A percentile compares a stretch with the other conserved stretches of the same genome.
phyloP scores from a whole-genome alignment of 352 stramenopile species.

The Phytophthora agathidicida region DNA sequence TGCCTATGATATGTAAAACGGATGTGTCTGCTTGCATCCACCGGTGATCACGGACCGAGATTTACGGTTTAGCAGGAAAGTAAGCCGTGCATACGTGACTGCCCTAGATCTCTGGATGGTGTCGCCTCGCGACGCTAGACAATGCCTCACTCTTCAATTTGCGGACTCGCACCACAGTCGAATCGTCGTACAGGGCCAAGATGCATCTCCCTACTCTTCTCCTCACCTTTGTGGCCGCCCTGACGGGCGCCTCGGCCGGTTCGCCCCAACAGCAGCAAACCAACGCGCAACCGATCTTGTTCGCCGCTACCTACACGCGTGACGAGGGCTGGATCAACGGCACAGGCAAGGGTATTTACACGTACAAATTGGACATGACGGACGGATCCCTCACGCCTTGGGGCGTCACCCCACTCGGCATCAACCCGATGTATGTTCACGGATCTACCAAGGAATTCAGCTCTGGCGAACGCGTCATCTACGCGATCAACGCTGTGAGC shows the following conservation, averaged over 20 bases:
- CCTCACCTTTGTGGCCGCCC: slow-evolving; percentile 22
- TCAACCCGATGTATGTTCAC: slow-evolving; percentile 77
- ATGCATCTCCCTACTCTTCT: slow-evolving; percentile 33
- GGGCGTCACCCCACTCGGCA: slow-evolving; percentile 50
- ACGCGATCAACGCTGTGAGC: slow-evolving; percentile 62
- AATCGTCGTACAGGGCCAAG: neutral
- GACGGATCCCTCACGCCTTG: slow-evolving; percentile 45
- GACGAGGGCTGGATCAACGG: slow-evolving; percentile 76
- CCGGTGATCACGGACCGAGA: too few relatives aligned
- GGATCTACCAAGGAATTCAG: slow-evolving; percentile 36
- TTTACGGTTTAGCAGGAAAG: too few relatives aligned
- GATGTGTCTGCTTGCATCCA: slow-evolving; percentile 29
- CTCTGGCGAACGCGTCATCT: slow-evolving; percentile 38
- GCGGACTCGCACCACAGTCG: neutral
- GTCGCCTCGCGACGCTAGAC: neutral
- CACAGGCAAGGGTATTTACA: slow-evolving; percentile 67
- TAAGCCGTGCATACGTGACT: neutral
- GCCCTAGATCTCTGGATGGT: neutral
- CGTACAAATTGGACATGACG: slow-evolving; percentile 54
- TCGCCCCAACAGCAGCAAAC: slow-evolving; percentile 22
- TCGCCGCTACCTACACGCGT: slow-evolving; percentile 65
- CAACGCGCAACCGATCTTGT: slow-evolving; percentile 39
- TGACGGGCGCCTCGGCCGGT: slow-evolving; percentile 19
- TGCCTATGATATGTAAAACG: slow-evolving; percentile 25
- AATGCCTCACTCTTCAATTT: slow-evolving; percentile 19